Evolutionary conservation across 495 filamentous ascomycete species (phyloP).

Genomic region (Astrothelium macrocarpum): DNA sequence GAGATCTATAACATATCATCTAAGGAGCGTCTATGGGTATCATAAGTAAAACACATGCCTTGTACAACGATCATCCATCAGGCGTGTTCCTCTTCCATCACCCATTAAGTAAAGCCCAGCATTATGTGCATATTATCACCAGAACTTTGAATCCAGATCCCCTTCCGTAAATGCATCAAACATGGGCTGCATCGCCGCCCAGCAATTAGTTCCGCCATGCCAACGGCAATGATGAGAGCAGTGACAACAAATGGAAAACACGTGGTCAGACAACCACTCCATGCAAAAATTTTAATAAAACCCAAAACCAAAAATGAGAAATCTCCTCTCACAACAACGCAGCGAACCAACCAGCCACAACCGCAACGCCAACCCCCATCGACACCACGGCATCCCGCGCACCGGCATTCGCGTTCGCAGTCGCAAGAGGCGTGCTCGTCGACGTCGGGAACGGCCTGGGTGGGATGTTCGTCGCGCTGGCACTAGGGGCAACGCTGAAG

Average conservation of each 20-base stretch:
- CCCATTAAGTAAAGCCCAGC: neutral
- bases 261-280: no score
- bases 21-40: constrained; percentile 4
- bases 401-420: neutral
- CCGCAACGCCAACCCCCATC: neutral
- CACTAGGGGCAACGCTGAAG: neutral
- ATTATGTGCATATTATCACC: neutral
- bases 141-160: neutral
- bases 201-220: neutral
- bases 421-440: neutral
- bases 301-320: neutral
- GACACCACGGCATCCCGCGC: neutral
- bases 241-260: no score
- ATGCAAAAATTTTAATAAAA: no score
- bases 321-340: neutral
- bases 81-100: neutral
- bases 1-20: neutral
- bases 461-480: neutral
- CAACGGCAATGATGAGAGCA: neutral
- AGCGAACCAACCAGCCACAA: neutral
- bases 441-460: neutral
- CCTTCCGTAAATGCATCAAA: neutral
- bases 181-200: neutral
- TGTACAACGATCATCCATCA: neutral
- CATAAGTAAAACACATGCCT: neutral